A percentile compares a stretch with the other conserved stretches of the same genome.
phyloP scores from a whole-genome alignment of 805 yeast genomes.

The Ogataea salicorniae region DNA sequence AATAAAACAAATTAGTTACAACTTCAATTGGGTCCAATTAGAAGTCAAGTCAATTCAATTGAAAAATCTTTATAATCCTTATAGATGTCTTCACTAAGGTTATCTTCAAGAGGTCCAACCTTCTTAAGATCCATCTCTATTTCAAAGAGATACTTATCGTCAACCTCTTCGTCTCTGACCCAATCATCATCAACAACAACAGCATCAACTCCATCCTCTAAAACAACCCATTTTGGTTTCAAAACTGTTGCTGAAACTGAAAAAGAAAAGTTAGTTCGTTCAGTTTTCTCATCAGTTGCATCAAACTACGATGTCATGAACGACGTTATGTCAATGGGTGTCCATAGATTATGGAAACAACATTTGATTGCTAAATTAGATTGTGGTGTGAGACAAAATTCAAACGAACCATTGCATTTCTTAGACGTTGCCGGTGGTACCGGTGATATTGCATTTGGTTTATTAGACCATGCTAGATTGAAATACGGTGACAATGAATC shows the following conservation, averaged over 20 bases:
- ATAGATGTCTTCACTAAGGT: constrained; percentile 1
- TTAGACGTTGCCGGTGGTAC: constrained; percentile 99
- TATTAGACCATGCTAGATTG: constrained; percentile 82
- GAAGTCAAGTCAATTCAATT: neutral
- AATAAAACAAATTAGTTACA: too few species aligned
- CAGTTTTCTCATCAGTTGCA: constrained; percentile 93
- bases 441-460: constrained; percentile 95
- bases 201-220: constrained; percentile 6
- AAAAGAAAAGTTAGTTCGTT: constrained; percentile 77
- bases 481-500: constrained; percentile 70
- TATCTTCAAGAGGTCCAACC: neutral
- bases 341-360: constrained; percentile 92
- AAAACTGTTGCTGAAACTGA: constrained; percentile 72
- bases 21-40: too few species aligned
- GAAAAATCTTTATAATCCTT: neutral
- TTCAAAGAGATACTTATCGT: constrained; percentile 10
- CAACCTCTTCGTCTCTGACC: constrained; percentile 3
- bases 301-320: constrained; percentile 94
- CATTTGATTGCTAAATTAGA: constrained; percentile 84
- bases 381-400: constrained; percentile 88
- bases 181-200: constrained; percentile 10
- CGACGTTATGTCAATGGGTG: constrained; percentile 95
- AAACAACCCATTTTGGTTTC: constrained; percentile 92
- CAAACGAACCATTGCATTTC: constrained; percentile 69
- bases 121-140: neutral